Evolutionary conservation across 345 rosid genomes (phyloP), one percentile per base, ranked within the genome.

Genomic region (Arabidopsis suecica): DNA sequence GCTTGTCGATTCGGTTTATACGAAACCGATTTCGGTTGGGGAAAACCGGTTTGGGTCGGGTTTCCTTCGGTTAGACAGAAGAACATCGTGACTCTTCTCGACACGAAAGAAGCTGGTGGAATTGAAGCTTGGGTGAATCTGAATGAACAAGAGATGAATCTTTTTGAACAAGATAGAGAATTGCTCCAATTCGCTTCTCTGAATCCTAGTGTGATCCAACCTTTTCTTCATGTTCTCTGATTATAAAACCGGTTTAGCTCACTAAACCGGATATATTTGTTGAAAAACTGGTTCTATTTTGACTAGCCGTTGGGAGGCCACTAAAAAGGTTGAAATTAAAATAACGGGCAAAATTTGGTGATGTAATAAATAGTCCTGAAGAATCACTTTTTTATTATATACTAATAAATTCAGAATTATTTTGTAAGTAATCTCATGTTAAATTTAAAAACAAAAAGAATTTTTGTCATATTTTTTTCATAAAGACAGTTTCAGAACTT

Each of bases 51-150:
- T n/a, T 84, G 87, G 87, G 61, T 77, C 0, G 78, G 60, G 13
- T 2, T 75, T 16, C 77, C 82, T 7, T 7, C 38, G 36, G 50
- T 74, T 30, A 34, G 66, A 20, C 76, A 74, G 69, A 80, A 73
- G 71, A 84, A 88, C 68, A 73, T 81, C 14, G 71, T 86, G 50
- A 75, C 82, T 9, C 84, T 86, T 66, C 48, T 75, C 2, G 81
- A 78, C 62, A 72, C 77, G 5, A 78, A 66, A 23, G 74, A 79
- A 61, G 78, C 56, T 5, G 76, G 75, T 38, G 87, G 80, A 9
- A 74, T 79, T 4, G 85, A 84, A 74, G 83, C 77, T 6, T 62
- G 57, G 72, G 78, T 84, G 57, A 79, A 74, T 42, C 33, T 82
- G 38, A 61, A 71, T 22, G 77, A 78, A 71, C 74, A 75, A 63